Evolutionary conservation across 2,329 filamentous ascomycete genomes (phyloP).

Genomic region (Tolypocladium tundrense): DNA sequence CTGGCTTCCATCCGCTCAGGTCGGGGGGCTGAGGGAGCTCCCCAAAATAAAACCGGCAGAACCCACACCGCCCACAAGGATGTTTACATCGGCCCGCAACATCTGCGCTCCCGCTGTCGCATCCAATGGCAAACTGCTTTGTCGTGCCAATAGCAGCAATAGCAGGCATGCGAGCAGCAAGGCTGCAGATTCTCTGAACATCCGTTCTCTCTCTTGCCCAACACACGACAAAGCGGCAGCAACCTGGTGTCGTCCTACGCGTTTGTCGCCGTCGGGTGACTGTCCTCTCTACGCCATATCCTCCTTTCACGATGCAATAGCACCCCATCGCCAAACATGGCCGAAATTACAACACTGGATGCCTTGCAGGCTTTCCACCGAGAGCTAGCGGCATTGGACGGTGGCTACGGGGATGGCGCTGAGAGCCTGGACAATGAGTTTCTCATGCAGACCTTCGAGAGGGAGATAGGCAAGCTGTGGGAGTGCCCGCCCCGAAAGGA

Average conservation of each 20-base stretch:
- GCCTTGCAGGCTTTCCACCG: slow-evolving; percentile 76
- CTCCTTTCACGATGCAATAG: slow-evolving; percentile 34
- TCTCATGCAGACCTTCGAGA: slow-evolving; percentile 58
- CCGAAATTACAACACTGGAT: slow-evolving; percentile 61
- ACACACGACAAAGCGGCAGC: slow-evolving; percentile 9
- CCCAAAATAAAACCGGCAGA: slow-evolving; percentile 18
- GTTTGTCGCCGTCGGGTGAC: background rate
- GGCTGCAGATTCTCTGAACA: slow-evolving; percentile 20
- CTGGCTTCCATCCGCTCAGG: no score
- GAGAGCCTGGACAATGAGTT: slow-evolving; percentile 63
- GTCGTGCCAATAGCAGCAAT: slow-evolving; percentile 7
- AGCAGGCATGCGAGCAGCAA: slow-evolving; percentile 16
- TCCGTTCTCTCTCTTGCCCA: background rate
- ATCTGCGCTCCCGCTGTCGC: slow-evolving; percentile 10
- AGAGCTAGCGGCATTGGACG: slow-evolving; percentile 68
- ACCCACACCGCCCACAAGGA: slow-evolving; percentile 20
- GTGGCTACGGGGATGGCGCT: slow-evolving; percentile 50
- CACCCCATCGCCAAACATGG: slow-evolving; percentile 44
- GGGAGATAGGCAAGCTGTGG: slow-evolving; percentile 61
- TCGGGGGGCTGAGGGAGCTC: background rate
- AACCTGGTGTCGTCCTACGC: background rate
- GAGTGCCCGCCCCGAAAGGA: slow-evolving; percentile 67
- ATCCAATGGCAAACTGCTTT: slow-evolving; percentile 9
- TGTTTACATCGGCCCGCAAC: slow-evolving; percentile 17
- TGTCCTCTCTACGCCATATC: background rate